Evolutionary conservation across 768 basidiomycete genomes (phyloP).

Genomic region (Gymnopilus junonius): DNA sequence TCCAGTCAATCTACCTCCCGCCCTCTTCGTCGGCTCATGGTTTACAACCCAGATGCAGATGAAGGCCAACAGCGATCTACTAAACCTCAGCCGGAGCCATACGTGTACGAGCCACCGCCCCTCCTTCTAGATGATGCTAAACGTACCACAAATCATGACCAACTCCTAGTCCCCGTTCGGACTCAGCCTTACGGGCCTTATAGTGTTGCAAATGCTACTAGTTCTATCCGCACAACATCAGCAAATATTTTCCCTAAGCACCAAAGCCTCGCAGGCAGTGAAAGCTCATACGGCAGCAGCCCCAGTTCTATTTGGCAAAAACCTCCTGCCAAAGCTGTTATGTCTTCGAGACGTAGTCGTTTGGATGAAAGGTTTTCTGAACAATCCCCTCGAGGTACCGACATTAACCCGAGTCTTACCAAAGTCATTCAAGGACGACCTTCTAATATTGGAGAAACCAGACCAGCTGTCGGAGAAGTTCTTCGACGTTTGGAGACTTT

Average conservation of each 20-base stretch:
- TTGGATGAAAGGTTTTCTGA: background rate
- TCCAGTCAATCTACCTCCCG: constrained; percentile 10
- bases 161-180: background rate
- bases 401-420: background rate
- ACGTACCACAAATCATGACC: background rate
- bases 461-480: constrained; percentile 76
- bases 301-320: constrained; percentile 14
- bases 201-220: background rate
- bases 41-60: constrained; percentile 21
- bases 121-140: constrained; percentile 22
- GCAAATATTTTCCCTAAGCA: background rate
- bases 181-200: background rate
- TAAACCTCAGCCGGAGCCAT: constrained; percentile 6
- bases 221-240: background rate
- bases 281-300: constrained; percentile 9
- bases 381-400: background rate
- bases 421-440: background rate
- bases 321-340: constrained; percentile 4
- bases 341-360: background rate
- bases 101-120: constrained; percentile 33
- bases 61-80: background rate
- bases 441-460: constrained; percentile 45
- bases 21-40: constrained; percentile 2
- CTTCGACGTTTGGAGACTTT: constrained; percentile 80
- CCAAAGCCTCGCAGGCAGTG: constrained; percentile 6